phyloP scores from a whole-genome alignment of 2,329 filamentous ascomycete species.

The Cercospora janseana region DNA sequence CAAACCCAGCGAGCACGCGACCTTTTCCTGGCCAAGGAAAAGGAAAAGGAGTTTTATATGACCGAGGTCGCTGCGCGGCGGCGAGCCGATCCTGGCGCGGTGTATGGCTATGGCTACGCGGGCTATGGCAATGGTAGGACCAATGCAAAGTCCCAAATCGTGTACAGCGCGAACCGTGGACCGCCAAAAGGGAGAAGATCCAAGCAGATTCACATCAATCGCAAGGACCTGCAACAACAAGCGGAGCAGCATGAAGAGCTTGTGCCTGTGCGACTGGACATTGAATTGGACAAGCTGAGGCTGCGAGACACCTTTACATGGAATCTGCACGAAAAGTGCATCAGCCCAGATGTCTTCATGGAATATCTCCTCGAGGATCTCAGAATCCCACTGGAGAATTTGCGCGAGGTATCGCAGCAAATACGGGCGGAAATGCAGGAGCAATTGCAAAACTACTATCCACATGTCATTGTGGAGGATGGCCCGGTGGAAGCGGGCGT shows the following conservation, averaged over 20 bases:
- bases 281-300: slow-evolving; percentile 94
- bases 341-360: slow-evolving; percentile 77
- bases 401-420: slow-evolving; percentile 50
- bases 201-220: slow-evolving; percentile 67
- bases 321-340: slow-evolving; percentile 90
- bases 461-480: slow-evolving; percentile 84
- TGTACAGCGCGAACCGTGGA: slow-evolving; percentile 77
- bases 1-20: slow-evolving; percentile 44
- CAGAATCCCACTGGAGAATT: slow-evolving; percentile 67
- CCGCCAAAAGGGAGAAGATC: slow-evolving; percentile 75
- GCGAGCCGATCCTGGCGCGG: slow-evolving; percentile 55
- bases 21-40: slow-evolving; percentile 61
- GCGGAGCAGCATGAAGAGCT: slow-evolving; percentile 89
- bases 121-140: slow-evolving; percentile 88
- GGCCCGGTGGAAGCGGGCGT: slow-evolving; percentile 85
- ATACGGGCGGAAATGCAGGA: slow-evolving; percentile 80
- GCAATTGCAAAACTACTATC: slow-evolving; percentile 89
- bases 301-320: slow-evolving; percentile 97
- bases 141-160: slow-evolving; percentile 64
- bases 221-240: slow-evolving; percentile 79
- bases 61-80: slow-evolving; percentile 62
- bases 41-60: slow-evolving; percentile 67
- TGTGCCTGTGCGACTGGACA: slow-evolving; percentile 85
- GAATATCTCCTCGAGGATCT: slow-evolving; percentile 87
- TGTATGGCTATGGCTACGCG: slow-evolving; percentile 72